Base-by-base conservation (phyloP, 2,329 filamentous ascomycete genomes). In the Leptosphaerulina australis region DNA sequence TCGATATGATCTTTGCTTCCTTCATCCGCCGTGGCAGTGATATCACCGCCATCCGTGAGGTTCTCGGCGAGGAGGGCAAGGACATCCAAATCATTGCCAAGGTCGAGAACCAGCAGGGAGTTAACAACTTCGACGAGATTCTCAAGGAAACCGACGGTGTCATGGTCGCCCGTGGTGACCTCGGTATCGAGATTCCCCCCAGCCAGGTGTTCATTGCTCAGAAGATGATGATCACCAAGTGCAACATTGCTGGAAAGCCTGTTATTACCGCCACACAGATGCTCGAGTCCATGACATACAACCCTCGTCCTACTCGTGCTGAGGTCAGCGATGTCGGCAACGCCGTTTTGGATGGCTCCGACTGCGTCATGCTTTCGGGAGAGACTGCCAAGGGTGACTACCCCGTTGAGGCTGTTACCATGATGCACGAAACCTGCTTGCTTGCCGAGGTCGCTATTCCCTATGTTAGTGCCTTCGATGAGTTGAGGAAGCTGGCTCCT, bases 201-300 rank as follows among this genome's bases (percentile, higher is more conserved):
- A 91, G 93, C 60, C 94, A 99, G 83, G 94, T 99, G 63, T 99
- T 99, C 78, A 91, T 96, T 65, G 94, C 94, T 49, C 94, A 99
- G 83, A 99, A 99, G 88, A 99, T 99, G 90, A 92, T 99, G 85
- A 99, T 99, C 77, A 92, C 94, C 79, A 97, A 97, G 87, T 99
- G 94, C 86, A 99, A 99, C 83, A 87, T 97, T 73, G 92, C 91
- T 65, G 94, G 94, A 78, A 99, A 99, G 85, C 94, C 94, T 64
- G 92, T 93, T 76, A 97, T 99, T 75, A 97, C 93, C 79, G 94
- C 94, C 53, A 99, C 94, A 30, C 94, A 99, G 83, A 99, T 99
- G 94, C 85, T 99, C 65, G 94, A 99, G 85, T 96, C 91, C 63
- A 99, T 99, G 94, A 99, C 96, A 77, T 97, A 96, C 84, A 99